Evolutionary conservation across 2,329 filamentous ascomycete genomes (phyloP).

Genomic region (Stachybotrys echinatus): DNA sequence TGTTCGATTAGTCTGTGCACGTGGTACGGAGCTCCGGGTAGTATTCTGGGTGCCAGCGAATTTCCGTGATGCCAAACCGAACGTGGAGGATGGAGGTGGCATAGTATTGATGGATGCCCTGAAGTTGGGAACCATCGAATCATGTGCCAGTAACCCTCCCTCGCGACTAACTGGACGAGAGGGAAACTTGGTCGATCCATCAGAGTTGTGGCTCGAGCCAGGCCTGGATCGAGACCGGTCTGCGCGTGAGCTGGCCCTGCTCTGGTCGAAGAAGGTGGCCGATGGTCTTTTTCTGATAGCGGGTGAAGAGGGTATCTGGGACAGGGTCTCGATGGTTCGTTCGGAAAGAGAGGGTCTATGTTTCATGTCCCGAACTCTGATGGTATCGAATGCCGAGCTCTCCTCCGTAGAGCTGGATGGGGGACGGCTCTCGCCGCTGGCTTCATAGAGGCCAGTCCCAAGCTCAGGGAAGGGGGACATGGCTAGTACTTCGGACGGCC

Average conservation of each 20-base stretch:
- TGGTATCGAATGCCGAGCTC: slow-evolving; percentile 9
- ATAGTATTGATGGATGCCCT: slow-evolving; percentile 40
- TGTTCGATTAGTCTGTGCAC: neutral
- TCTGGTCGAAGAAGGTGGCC: slow-evolving; percentile 66
- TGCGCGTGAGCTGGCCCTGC: slow-evolving; percentile 48
- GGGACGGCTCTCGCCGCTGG: slow-evolving; percentile 7
- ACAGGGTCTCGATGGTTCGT: slow-evolving; percentile 78
- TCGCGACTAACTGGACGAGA: slow-evolving; percentile 48
- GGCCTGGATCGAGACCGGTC: slow-evolving; percentile 42
- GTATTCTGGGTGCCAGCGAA: slow-evolving; percentile 9
- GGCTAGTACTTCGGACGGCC: slow-evolving; percentile 20
- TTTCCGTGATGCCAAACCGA: slow-evolving; percentile 38
- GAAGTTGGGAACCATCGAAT: slow-evolving; percentile 27
- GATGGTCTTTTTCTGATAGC: slow-evolving; percentile 61
- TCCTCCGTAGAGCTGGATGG: slow-evolving; percentile 15
- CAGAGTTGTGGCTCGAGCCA: slow-evolving; percentile 58
- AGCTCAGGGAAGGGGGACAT: slow-evolving; percentile 16
- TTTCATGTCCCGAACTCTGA: slow-evolving; percentile 16
- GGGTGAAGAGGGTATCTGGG: slow-evolving; percentile 74
- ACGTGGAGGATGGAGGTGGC: slow-evolving; percentile 34
- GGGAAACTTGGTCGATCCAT: slow-evolving; percentile 43
- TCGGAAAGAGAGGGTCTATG: slow-evolving; percentile 65
- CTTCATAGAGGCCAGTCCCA: slow-evolving; percentile 11
- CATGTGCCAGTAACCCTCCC: slow-evolving; percentile 47
- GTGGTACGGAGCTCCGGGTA: neutral